phyloP scores from a whole-genome alignment of 305 asterid genomes.

The Fraxinus latifolia region DNA sequence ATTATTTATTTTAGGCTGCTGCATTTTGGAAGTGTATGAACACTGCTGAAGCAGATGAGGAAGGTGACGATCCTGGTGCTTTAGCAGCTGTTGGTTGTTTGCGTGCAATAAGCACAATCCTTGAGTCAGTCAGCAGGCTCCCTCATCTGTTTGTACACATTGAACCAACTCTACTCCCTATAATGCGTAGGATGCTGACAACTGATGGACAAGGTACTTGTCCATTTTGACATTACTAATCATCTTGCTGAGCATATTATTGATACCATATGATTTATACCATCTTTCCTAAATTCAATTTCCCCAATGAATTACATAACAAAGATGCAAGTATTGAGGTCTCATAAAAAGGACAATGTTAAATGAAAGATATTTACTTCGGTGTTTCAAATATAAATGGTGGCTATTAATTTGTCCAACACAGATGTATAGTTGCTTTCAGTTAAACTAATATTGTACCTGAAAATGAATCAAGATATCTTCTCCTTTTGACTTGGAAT shows the following conservation, averaged over 20 bases:
- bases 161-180: slow-evolving; percentile 89
- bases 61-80: slow-evolving; percentile 96
- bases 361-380: not conserved
- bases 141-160: slow-evolving; percentile 81
- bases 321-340: not conserved
- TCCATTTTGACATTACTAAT: slow-evolving; percentile 14
- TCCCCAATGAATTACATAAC: not conserved
- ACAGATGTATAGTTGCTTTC: not conserved
- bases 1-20: slow-evolving; percentile 60
- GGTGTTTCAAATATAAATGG: not conserved
- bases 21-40: slow-evolving; percentile 98
- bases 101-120: slow-evolving; percentile 96
- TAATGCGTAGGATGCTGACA: slow-evolving; percentile 92
- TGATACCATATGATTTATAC: not conserved
- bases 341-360: not conserved
- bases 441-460: not conserved
- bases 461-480: not conserved
- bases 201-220: slow-evolving; percentile 89
- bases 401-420: not conserved
- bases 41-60: slow-evolving; percentile 84
- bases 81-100: slow-evolving; percentile 99
- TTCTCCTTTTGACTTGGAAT: not conserved
- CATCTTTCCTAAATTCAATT: not conserved
- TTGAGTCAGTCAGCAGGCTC: slow-evolving; percentile 85
- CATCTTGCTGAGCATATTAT: not conserved